These are phyloP conservation scores for Verticillium zaregamsianum DNA, from an alignment of 2,329 filamentous ascomycete genomes.

Conservation along the genomic window DNA sequence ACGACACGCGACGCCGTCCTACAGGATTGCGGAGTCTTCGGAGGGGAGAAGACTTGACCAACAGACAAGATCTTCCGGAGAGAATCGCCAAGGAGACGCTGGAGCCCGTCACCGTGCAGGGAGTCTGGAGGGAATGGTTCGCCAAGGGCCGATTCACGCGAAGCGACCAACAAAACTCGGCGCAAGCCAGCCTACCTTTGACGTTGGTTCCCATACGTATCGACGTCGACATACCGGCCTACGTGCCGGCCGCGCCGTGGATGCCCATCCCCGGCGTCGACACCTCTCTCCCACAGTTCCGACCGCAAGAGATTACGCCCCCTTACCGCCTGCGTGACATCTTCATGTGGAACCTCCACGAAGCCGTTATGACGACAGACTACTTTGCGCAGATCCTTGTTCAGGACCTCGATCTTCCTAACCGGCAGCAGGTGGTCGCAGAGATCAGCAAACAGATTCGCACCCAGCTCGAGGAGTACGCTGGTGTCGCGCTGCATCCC, in stretches of 20 bases:
- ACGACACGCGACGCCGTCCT: constrained; percentile 70
- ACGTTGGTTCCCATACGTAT: constrained; percentile 95
- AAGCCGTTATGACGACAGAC: constrained; percentile 89
- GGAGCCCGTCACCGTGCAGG: constrained; percentile 77
- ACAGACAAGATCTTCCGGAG: constrained; percentile 62
- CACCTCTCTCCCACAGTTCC: constrained; percentile 72
- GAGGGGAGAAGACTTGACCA: constrained; percentile 64
- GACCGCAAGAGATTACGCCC: constrained; percentile 71
- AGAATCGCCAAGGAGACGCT: constrained; percentile 80
- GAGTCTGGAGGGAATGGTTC: constrained; percentile 96
- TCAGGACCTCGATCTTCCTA: constrained; percentile 88
- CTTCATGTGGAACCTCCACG: constrained; percentile 98
- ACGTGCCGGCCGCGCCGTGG: constrained; percentile 61
- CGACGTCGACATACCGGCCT: constrained; percentile 85
- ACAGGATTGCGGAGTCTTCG: constrained; percentile 81
- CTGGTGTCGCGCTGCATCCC: constrained; percentile 87
- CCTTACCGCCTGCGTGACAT: constrained; percentile 88
- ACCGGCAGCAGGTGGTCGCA: constrained; percentile 62
- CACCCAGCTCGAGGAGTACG: constrained; percentile 92
- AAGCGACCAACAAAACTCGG: constrained; percentile 56
- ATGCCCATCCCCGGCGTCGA: constrained; percentile 58
- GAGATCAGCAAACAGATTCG: constrained; percentile 93
- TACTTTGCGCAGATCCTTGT: constrained; percentile 90
- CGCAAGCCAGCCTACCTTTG: constrained; percentile 72
- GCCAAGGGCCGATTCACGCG: constrained; percentile 59